Evolutionary conservation across 2,329 filamentous ascomycete species (phyloP).

Genomic region (Bertia moriformis): DNA sequence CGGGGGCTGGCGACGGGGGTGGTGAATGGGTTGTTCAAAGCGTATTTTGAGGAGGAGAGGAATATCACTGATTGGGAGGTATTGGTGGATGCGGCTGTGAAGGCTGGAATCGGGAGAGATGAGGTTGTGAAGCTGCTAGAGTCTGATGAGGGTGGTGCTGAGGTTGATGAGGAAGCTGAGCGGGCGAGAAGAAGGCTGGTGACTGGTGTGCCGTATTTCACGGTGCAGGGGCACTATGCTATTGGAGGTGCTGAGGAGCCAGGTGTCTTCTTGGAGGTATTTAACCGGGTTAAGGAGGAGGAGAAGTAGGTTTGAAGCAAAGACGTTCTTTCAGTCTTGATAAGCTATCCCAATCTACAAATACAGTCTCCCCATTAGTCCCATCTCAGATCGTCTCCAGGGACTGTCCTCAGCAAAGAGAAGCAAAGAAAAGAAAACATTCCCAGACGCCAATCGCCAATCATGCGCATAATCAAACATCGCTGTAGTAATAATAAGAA

Average conservation of each 20-base stretch:
- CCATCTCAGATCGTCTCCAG: no score
- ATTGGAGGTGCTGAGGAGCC: conserved; percentile 53
- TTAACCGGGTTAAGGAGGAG: conserved; percentile 28
- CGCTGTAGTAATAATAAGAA: no score
- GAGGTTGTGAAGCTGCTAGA: conserved; percentile 28
- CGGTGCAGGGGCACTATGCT: conserved; percentile 45
- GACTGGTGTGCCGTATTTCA: conserved; percentile 54
- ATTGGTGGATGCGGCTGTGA: conserved; percentile 28
- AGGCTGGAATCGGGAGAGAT: conserved; percentile 29
- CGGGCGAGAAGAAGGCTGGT: conserved; percentile 29
- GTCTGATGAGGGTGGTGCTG: conserved; percentile 26
- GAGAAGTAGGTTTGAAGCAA: no score
- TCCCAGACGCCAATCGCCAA: no score
- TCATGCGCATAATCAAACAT: no score
- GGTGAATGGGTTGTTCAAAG: conserved; percentile 40
- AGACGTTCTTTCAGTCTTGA: no score
- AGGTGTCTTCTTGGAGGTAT: conserved; percentile 43
- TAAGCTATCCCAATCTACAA: no score
- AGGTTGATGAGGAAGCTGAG: conserved; percentile 32
- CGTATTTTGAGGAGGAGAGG: conserved; percentile 41
- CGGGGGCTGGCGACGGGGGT: conserved; percentile 35
- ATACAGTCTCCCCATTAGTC: no score
- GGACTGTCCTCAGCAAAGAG: no score
- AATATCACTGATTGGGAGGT: conserved; percentile 38
- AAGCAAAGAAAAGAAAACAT: no score